Conservation (phyloP, 768 basidiomycete genomes). For the Calocera viscosa region DNA sequence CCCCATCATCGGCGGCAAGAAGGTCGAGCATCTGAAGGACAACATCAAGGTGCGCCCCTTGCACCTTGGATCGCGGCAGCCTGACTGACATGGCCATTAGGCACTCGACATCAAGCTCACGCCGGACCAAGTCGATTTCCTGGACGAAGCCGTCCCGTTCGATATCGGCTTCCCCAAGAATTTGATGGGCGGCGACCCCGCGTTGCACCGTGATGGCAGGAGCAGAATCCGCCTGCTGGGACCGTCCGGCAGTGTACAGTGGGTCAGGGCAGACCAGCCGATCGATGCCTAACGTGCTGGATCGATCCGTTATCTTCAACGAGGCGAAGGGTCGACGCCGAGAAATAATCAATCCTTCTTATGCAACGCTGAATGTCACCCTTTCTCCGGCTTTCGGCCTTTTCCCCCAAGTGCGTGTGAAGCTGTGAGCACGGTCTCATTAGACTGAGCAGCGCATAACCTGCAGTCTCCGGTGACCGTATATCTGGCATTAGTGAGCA, state of each 20-base stretch:
- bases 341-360: too few species aligned
- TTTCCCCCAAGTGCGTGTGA: too few species aligned
- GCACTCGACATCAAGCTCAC: slow-evolving; percentile 38
- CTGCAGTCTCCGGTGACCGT: too few species aligned
- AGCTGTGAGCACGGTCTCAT: too few species aligned
- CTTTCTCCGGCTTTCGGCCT: too few species aligned
- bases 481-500: too few species aligned
- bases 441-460: too few species aligned
- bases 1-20: slow-evolving; percentile 21
- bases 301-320: too few species aligned
- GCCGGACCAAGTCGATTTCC: slow-evolving; percentile 34
- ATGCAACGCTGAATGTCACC: too few species aligned
- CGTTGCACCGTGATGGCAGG: slow-evolving; percentile 3
- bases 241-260: neutral
- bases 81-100: slow-evolving; percentile 16
- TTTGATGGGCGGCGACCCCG: slow-evolving; percentile 17
- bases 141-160: slow-evolving; percentile 36
- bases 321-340: too few species aligned
- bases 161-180: slow-evolving; percentile 36
- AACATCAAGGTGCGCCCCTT: slow-evolving; percentile 13
- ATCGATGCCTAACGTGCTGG: neutral
- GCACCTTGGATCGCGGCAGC: neutral
- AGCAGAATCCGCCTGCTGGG: neutral
- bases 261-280: neutral
- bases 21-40: slow-evolving; percentile 20